phyloP scores from a whole-genome alignment of 1,284 basidiomycete genomes.

The Flammula alnicola region DNA sequence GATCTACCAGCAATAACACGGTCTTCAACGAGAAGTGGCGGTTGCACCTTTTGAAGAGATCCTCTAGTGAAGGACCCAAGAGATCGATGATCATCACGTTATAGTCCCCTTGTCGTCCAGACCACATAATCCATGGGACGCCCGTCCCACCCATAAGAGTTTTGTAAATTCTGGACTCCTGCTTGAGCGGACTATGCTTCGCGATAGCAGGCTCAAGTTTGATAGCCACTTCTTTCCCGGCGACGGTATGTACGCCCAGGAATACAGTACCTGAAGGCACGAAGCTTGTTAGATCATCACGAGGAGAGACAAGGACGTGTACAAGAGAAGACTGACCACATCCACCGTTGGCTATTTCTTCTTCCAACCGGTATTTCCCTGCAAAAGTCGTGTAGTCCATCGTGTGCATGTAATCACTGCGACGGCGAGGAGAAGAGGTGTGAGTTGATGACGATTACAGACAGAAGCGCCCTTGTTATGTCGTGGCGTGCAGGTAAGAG shows the following conservation, averaged over 20 bases:
- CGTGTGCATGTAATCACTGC: conserved; percentile 5
- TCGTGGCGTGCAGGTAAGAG: background rate
- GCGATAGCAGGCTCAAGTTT: conserved; percentile 88
- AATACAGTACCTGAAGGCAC: conserved; percentile 80
- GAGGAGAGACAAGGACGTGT: conserved; percentile 5
- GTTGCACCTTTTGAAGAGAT: conserved; percentile 96
- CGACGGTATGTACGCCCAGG: conserved; percentile 93
- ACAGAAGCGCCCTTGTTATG: background rate
- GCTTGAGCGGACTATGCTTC: conserved; percentile 75
- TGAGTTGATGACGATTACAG: conserved; percentile 6
- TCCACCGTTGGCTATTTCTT: conserved; percentile 94
- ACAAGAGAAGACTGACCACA: conserved; percentile 67
- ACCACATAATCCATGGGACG: conserved; percentile 95
- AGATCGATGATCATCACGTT: conserved; percentile 98
- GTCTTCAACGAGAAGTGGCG: conserved; percentile 93
- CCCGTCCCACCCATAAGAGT: conserved; percentile 92
- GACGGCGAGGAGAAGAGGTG: background rate
- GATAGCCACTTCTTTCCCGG: conserved; percentile 96
- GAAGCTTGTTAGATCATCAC: conserved; percentile 11
- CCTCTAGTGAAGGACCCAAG: conserved; percentile 91
- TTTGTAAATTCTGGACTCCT: conserved; percentile 92
- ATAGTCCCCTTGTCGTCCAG: conserved; percentile 93
- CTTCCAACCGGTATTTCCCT: conserved; percentile 91
- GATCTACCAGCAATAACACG: conserved; percentile 89
- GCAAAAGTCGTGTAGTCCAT: conserved; percentile 64